These are phyloP conservation scores for Spathaspora arborariae DNA, from an alignment of 805 yeast species.

Conservation along the genomic window DNA sequence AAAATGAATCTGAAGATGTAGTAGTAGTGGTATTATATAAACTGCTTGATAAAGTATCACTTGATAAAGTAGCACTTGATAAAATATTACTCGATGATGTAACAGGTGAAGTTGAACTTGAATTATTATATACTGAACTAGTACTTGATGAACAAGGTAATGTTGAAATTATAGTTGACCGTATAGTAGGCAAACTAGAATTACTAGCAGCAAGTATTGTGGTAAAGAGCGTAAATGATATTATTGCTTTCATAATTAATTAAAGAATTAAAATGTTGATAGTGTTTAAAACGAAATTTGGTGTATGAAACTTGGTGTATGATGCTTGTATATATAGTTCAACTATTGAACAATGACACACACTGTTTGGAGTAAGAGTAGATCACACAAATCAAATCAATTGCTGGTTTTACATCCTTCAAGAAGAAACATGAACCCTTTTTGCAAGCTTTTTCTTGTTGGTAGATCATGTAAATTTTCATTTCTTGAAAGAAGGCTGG, in stretches of 20 bases:
- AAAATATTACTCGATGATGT: too few species aligned
- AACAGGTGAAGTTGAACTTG: background rate
- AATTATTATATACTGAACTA: background rate
- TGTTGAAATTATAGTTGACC: slow-evolving; percentile 18
- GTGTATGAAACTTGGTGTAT: background rate
- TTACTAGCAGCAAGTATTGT: slow-evolving; percentile 18
- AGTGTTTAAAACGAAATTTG: too few species aligned
- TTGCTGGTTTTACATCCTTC: background rate
- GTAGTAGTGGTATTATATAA: too few species aligned
- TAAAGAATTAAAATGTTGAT: too few species aligned
- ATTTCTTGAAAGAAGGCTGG: background rate
- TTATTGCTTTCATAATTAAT: slow-evolving; percentile 5
- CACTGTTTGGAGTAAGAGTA: background rate
- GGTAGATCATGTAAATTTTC: background rate
- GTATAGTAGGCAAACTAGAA: slow-evolving; percentile 16
- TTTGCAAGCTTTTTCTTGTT: background rate
- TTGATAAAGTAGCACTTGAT: too few species aligned
- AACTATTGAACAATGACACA: background rate
- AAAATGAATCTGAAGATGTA: too few species aligned
- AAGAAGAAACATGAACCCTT: background rate
- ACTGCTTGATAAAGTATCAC: too few species aligned
- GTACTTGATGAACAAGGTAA: slow-evolving; percentile 9
- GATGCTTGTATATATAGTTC: background rate
- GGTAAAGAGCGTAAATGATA: slow-evolving; percentile 10
- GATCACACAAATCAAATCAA: background rate